These are phyloP conservation scores for Chalaropsis ovoidea DNA, from an alignment of 2,329 filamentous ascomycete species.

Conservation along the genomic window DNA sequence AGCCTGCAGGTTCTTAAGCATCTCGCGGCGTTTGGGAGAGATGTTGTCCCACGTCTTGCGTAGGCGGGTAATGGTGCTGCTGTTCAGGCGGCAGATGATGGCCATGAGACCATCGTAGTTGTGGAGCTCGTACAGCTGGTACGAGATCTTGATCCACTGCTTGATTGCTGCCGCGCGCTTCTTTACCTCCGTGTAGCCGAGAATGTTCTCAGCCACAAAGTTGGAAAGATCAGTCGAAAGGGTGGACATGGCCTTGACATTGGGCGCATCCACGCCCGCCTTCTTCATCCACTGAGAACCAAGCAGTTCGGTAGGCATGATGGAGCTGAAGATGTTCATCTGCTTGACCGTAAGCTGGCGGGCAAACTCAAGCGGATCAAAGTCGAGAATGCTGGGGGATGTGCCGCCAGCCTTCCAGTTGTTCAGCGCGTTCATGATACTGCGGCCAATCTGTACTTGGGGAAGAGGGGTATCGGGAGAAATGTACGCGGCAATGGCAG, in stretches of 20 bases:
- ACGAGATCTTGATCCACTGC: conserved; percentile 93
- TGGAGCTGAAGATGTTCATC: conserved; percentile 81
- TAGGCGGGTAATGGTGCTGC: conserved; percentile 77
- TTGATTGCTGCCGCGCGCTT: conserved; percentile 85
- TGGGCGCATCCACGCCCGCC: conserved; percentile 64
- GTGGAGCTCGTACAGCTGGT: conserved; percentile 75
- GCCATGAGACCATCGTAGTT: conserved; percentile 98
- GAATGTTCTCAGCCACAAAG: conserved; percentile 83
- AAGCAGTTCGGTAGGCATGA: conserved; percentile 83
- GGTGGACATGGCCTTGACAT: conserved; percentile 88
- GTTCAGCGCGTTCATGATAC: conserved; percentile 61
- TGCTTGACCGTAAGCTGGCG: conserved; percentile 88
- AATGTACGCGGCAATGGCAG: conserved; percentile 56
- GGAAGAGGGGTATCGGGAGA: conserved; percentile 64
- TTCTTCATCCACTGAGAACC: conserved; percentile 93
- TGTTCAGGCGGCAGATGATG: conserved; percentile 88
- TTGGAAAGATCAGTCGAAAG: conserved; percentile 89
- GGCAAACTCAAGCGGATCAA: conserved; percentile 82
- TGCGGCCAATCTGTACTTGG: conserved; percentile 58
- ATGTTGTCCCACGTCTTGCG: conserved; percentile 88
- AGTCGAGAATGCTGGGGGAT: conserved; percentile 69
- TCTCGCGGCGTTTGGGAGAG: conserved; percentile 69
- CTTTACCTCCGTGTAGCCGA: conserved; percentile 81
- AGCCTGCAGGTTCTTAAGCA: conserved; percentile 67
- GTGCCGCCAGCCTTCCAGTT: conserved; percentile 64